Evolutionary conservation across 192 early-diverging fungal genomes (phyloP).

Genomic region (Anaeromyces robustus): DNA sequence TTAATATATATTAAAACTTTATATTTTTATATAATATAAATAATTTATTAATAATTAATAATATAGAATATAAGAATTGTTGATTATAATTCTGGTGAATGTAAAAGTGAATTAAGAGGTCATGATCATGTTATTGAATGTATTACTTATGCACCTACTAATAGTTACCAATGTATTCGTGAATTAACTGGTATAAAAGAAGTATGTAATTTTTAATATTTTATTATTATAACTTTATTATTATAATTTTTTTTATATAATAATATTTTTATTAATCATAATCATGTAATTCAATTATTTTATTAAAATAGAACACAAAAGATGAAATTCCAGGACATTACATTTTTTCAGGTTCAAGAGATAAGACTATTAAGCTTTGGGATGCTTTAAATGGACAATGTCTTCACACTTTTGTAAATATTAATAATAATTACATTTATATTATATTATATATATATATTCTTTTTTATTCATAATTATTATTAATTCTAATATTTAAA

Average conservation of each 20-base stretch:
- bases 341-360: constrained; percentile 68
- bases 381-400: constrained; percentile 48
- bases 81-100: constrained; percentile 58
- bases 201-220: background rate
- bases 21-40: too few species aligned
- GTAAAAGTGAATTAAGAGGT: constrained; percentile 62
- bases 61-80: constrained; percentile 63
- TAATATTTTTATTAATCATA: background rate
- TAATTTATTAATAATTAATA: too few species aligned
- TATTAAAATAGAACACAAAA: constrained; percentile 12
- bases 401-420: constrained; percentile 57
- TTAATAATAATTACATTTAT: background rate
- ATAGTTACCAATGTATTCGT: constrained; percentile 43
- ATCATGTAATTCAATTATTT: background rate
- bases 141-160: constrained; percentile 63
- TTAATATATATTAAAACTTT: too few species aligned
- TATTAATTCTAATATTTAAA: too few species aligned
- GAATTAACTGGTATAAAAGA: constrained; percentile 41
- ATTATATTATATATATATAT: background rate
- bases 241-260: background rate
- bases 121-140: constrained; percentile 95
- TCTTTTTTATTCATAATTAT: too few species aligned
- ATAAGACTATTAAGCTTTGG: constrained; percentile 85
- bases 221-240: background rate
- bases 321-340: constrained; percentile 45